These are phyloP conservation scores for Thymus quinquecostatus DNA, from an alignment of 257 asterid genomes.

Conservation along the genomic window DNA sequence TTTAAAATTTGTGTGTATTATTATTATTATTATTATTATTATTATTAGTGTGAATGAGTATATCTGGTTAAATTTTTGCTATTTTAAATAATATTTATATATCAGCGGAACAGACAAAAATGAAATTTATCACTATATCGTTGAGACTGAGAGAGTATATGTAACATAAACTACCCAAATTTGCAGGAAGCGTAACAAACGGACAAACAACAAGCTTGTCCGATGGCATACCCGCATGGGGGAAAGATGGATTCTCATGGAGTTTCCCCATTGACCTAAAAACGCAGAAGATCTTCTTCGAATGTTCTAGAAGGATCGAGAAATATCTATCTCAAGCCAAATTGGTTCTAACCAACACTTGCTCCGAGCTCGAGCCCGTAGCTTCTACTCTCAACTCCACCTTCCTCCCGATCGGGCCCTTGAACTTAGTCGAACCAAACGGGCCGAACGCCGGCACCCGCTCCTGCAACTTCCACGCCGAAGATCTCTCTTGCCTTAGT, in stretches of 20 bases:
- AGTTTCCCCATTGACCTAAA: slow-evolving; percentile 16
- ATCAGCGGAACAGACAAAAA: no score
- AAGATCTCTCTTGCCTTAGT: slow-evolving; percentile 42
- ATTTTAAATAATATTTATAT: no score
- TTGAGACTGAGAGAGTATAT: no score
- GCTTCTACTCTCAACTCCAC: slow-evolving; percentile 39
- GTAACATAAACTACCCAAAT: background rate
- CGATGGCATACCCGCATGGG: slow-evolving; percentile 31
- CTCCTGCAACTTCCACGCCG: slow-evolving; percentile 36
- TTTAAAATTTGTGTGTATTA: background rate
- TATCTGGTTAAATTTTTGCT: no score
- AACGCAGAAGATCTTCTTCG: slow-evolving; percentile 32
- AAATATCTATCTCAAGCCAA: background rate
- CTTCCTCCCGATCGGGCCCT: slow-evolving; percentile 41
- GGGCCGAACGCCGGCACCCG: background rate
- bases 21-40: no score
- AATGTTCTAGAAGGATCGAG: background rate
- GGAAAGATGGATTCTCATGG: slow-evolving; percentile 30
- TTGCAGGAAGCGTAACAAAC: slow-evolving; percentile 32
- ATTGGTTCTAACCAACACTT: slow-evolving; percentile 31
- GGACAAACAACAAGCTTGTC: slow-evolving; percentile 19
- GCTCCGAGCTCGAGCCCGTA: slow-evolving; percentile 41
- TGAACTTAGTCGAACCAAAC: slow-evolving; percentile 19
- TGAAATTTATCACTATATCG: no score
- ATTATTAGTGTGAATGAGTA: no score